Base-by-base conservation (phyloP, 176 grass and related monocot species). In the Carex cristatella region DNA sequence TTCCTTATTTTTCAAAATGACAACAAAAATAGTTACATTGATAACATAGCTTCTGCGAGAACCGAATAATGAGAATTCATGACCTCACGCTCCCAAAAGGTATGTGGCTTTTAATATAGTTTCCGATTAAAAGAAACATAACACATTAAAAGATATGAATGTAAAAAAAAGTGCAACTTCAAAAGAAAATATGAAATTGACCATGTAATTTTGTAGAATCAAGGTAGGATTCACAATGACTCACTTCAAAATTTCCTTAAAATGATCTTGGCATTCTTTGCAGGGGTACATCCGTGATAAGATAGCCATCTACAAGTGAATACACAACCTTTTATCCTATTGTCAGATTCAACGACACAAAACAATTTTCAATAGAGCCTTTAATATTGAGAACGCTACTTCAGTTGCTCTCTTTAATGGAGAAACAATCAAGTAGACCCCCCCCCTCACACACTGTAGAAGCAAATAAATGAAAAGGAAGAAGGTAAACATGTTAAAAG, bases 211-310 rank as follows among this genome's bases (percentile, higher is more conserved):
- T 56, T 80, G 61, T 7, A 38, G n/a, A 57, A 63, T 84, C 32
- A 64, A 83, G 14, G 59, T 4, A 67, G 35, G 28, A 79, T 69
- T 80, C 6, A 31, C 1, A 55, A 55, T 32, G 73, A 71, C 95
- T 98, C 94, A 99, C 93, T 92, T 95, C 81, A 99, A 85, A 73
- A 99, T 86, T 91, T 95, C 91, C 81, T 94, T 94, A 85, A 99
- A 95, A 94, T 99, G 93, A 81, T 91, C 89, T 16, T 91, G 88
- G 15, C 96, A 99, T 87, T 99, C 93, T 91, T 92, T 99, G 87
- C 96, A 99, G 78, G 96, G 96, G 54, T 99, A 99, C 18, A 95
- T 79, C 83, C 96, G 89, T 14, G 93, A 95, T 48, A 95, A 58
- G 85, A 99, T 90, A 58, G 92, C 88, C 93, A 99, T 92, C 96